Evolutionary conservation across 2,329 filamentous ascomycete species (phyloP).

Genomic region (Scedosporium dehoogii): DNA sequence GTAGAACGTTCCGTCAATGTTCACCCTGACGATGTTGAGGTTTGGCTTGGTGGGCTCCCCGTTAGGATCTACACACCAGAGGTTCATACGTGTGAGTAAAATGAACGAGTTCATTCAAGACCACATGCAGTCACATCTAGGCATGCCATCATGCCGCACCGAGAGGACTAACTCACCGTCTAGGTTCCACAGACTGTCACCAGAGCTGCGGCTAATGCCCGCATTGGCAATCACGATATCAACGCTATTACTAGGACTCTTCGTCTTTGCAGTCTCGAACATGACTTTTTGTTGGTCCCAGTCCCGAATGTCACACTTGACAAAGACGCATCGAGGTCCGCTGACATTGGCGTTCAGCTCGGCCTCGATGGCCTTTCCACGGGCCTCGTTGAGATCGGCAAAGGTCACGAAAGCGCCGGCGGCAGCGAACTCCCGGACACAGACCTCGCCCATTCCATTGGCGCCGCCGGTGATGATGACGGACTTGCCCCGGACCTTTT

Average conservation of each 20-base stretch:
- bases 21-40: slow-evolving; percentile 29
- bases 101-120: no score
- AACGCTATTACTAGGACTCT: slow-evolving; percentile 26
- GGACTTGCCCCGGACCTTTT: slow-evolving; percentile 29
- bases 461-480: slow-evolving; percentile 39
- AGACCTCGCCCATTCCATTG: slow-evolving; percentile 28
- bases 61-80: slow-evolving; percentile 11
- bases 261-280: slow-evolving; percentile 27
- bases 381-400: slow-evolving; percentile 24
- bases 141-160: background rate
- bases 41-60: slow-evolving; percentile 25
- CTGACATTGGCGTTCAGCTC: slow-evolving; percentile 21
- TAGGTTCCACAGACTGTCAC: slow-evolving; percentile 27
- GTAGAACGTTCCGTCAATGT: slow-evolving; percentile 30
- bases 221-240: slow-evolving; percentile 39
- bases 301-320: slow-evolving; percentile 29
- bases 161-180: slow-evolving; percentile 18
- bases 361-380: slow-evolving; percentile 20
- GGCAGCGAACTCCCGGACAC: slow-evolving; percentile 22
- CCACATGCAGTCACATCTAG: background rate
- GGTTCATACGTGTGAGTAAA: background rate
- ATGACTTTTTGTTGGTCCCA: slow-evolving; percentile 32
- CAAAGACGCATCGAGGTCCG: slow-evolving; percentile 17
- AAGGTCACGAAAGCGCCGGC: slow-evolving; percentile 31
- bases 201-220: slow-evolving; percentile 26